Evolutionary conservation across 2,329 filamentous ascomycete genomes (phyloP).

Genomic region (Beauveria asiatica): DNA sequence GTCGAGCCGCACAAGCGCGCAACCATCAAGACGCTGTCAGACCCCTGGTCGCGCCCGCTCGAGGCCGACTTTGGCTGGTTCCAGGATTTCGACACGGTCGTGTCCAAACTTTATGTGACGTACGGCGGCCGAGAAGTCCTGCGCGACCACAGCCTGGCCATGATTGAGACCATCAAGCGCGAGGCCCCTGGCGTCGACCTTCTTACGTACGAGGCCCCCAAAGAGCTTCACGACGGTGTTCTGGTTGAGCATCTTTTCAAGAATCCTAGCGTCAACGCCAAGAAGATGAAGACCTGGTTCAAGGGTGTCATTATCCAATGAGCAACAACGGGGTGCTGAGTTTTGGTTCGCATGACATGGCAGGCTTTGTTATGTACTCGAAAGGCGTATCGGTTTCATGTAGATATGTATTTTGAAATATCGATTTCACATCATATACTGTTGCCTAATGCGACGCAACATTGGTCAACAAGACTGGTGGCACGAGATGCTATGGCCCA

Average conservation of each 20-base stretch:
- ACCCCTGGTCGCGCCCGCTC: constrained; percentile 8
- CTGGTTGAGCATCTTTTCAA: constrained; percentile 20
- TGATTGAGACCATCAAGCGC: neutral
- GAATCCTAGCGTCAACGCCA: constrained; percentile 20
- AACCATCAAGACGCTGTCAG: neutral
- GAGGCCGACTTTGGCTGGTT: constrained; percentile 3
- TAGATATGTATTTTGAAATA: neutral
- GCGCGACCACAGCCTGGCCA: constrained; percentile 2
- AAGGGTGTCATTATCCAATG: constrained; percentile 10
- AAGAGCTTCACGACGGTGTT: constrained; percentile 20
- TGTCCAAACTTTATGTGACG: constrained; percentile 3
- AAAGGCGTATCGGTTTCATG: neutral
- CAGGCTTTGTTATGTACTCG: neutral
- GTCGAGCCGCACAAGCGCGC: neutral
- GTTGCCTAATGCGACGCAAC: neutral
- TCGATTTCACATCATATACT: neutral
- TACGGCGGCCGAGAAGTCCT: constrained; percentile 7
- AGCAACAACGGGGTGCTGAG: neutral
- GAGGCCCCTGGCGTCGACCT: constrained; percentile 3
- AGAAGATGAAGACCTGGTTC: constrained; percentile 25
- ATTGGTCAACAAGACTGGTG: neutral
- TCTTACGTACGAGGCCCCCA: neutral
- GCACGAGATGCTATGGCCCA: neutral
- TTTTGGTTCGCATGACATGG: neutral
- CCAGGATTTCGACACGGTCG: neutral